Evolutionary conservation across 192 early-diverging fungal genomes (phyloP).

Genomic region (Gaertneriomyces semiglobifer): DNA sequence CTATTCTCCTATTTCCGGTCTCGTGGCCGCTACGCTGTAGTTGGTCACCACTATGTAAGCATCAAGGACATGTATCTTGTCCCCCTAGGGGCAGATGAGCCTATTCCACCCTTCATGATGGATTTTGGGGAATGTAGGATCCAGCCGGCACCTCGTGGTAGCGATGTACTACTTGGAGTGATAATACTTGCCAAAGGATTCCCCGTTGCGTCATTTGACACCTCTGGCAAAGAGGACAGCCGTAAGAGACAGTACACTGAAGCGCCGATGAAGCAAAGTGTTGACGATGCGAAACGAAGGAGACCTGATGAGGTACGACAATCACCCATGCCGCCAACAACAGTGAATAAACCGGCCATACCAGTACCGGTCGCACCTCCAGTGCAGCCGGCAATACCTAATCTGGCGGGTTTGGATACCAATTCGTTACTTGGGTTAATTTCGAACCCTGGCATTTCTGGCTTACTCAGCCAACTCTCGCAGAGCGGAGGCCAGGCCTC

Average conservation of each 20-base stretch:
- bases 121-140: slow-evolving; percentile 40
- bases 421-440: too few species aligned
- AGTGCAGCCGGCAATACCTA: neutral
- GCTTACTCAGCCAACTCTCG: too few species aligned
- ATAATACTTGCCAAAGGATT: slow-evolving; percentile 56
- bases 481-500: too few species aligned
- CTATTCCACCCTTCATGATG: slow-evolving; percentile 55
- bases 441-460: too few species aligned
- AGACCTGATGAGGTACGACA: neutral
- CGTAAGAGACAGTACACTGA: neutral
- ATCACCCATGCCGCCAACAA: neutral
- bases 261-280: neutral
- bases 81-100: slow-evolving; percentile 51
- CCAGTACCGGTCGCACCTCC: neutral
- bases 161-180: slow-evolving; percentile 58
- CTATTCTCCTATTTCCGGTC: slow-evolving; percentile 64
- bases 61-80: slow-evolving; percentile 78
- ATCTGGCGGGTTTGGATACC: too few species aligned
- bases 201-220: neutral
- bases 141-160: slow-evolving; percentile 19
- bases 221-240: neutral
- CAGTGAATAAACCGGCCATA: neutral
- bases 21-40: slow-evolving; percentile 61
- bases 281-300: neutral
- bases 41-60: slow-evolving; percentile 58